Conservation (phyloP, 805 yeast species). For the Yarrowia divulgata region DNA sequence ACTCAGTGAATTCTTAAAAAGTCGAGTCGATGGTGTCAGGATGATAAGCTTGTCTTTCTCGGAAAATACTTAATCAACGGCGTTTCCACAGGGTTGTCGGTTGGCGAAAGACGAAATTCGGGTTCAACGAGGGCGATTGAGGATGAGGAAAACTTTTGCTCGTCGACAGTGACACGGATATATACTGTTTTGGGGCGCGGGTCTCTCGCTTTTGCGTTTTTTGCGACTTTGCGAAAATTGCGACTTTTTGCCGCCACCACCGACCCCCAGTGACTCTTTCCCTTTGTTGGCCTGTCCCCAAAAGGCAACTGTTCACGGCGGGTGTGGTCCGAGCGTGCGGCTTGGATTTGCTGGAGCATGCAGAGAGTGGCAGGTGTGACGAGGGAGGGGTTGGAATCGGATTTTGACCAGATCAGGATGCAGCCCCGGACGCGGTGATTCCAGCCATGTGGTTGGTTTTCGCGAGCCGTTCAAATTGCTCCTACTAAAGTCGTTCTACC, state of each 20-base stretch:
- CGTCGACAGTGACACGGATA: conserved; percentile 27
- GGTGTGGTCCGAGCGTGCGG: conserved; percentile 16
- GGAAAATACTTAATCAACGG: conserved; percentile 26
- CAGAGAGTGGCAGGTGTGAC: background rate
- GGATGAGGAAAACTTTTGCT: conserved; percentile 33
- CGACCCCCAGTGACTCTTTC: conserved; percentile 10
- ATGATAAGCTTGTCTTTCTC: conserved; percentile 26
- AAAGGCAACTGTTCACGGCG: conserved; percentile 30
- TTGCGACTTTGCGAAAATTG: background rate
- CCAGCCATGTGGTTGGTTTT: background rate
- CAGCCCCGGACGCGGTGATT: background rate
- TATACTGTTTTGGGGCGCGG: conserved; percentile 16
- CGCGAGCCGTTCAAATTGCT: background rate
- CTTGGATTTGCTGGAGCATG: background rate
- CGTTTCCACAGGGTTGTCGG: background rate
- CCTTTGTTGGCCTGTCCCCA: conserved; percentile 19
- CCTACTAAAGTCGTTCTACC: background rate
- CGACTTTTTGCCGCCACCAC: background rate
- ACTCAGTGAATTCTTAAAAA: conserved; percentile 38
- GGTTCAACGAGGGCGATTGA: background rate
- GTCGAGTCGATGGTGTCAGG: background rate
- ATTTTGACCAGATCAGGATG: too few species aligned
- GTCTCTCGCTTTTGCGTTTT: background rate
- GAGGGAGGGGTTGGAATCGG: background rate
- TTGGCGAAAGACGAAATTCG: background rate